phyloP scores from a whole-genome alignment of 2,329 filamentous ascomycete species.

The Ceratocystis smalleyi region DNA sequence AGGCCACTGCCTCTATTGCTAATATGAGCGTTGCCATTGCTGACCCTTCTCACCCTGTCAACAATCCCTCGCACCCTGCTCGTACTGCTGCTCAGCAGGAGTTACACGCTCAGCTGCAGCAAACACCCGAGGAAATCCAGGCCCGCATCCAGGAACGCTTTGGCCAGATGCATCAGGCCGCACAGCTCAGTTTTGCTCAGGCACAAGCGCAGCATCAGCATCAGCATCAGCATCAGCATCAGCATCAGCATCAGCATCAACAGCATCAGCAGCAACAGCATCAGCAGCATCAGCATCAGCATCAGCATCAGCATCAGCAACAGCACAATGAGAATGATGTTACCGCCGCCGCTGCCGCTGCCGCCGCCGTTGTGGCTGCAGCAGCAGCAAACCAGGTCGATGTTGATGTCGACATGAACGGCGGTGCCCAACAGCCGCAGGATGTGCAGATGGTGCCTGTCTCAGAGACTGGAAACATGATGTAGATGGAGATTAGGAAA shows the following conservation, averaged over 20 bases:
- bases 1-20: slow-evolving; percentile 9
- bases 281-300: neutral
- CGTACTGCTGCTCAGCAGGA: slow-evolving; percentile 11
- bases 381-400: neutral
- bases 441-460: slow-evolving; percentile 3
- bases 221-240: neutral
- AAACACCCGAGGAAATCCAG: slow-evolving; percentile 12
- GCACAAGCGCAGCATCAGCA: neutral
- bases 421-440: neutral
- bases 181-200: slow-evolving; percentile 6
- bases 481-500: neutral
- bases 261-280: neutral
- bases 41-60: slow-evolving; percentile 8
- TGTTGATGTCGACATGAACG: neutral
- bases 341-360: neutral
- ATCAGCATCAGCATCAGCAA: neutral
- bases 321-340: slow-evolving; percentile 1
- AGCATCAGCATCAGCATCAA: neutral
- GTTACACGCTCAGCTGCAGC: slow-evolving; percentile 7
- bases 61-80: slow-evolving; percentile 4
- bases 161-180: slow-evolving; percentile 11
- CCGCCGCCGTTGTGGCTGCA: neutral
- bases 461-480: neutral
- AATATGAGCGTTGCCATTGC: slow-evolving; percentile 5
- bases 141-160: slow-evolving; percentile 15